Evolutionary conservation across 192 early-diverging fungal species (phyloP).

Genomic region (Entrophospora sp.): DNA sequence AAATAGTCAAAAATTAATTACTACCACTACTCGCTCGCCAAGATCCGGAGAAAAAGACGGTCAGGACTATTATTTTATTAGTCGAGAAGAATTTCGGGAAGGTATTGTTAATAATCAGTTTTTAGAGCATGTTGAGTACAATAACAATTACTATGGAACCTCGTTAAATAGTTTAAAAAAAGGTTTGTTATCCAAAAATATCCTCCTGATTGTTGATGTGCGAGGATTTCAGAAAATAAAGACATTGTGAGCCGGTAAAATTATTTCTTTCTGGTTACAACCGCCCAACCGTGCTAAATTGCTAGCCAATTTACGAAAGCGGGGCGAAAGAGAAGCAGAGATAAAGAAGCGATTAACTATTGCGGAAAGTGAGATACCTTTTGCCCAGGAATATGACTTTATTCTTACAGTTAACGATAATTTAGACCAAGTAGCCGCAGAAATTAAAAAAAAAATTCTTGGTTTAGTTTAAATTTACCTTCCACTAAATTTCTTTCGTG

Average conservation of each 20-base stretch:
- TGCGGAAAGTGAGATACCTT: not conserved
- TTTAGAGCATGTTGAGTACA: not conserved
- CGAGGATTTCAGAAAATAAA: not conserved
- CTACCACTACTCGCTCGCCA: constrained; percentile 3
- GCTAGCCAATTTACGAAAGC: not conserved
- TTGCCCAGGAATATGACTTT: not conserved
- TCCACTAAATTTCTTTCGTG: not conserved
- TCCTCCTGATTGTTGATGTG: not conserved
- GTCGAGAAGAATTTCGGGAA: not conserved
- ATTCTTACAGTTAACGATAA: not conserved
- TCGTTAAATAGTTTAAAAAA: not conserved
- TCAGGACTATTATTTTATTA: not conserved
- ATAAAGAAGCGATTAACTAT: not conserved
- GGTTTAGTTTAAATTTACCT: not conserved
- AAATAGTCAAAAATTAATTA: not conserved
- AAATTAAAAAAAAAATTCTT: not conserved
- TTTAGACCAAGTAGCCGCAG: not conserved
- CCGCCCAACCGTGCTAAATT: not conserved
- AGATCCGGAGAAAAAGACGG: not conserved
- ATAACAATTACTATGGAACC: not conserved
- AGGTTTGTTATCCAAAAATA: not conserved
- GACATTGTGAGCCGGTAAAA: not conserved
- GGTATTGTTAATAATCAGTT: not conserved
- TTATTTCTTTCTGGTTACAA: not conserved
- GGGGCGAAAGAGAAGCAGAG: not conserved